Base-by-base conservation (phyloP, 2,329 filamentous ascomycete species). In the Hypoxylon sp. region DNA sequence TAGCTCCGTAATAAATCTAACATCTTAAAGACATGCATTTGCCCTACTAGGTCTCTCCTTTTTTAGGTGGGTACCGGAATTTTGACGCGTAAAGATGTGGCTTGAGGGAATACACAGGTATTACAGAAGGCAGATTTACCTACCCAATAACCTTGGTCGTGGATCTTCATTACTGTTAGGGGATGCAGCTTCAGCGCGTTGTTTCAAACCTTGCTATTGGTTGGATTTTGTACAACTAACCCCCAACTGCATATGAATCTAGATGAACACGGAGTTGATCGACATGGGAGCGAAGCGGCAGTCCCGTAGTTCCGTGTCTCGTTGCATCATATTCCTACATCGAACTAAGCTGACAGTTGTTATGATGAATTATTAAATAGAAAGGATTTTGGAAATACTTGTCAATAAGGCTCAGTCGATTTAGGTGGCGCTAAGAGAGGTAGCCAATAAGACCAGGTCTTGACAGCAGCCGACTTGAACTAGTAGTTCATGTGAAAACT, bases 181-280 rank as follows among this genome's bases (percentile, higher is more conserved):
- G 46, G 52, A 43, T n/a, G 23, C 17, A 23, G 17, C 14, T 50
- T 51, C 57, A 52, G 23, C 23, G 46, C 46, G 25, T 43, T 38
- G 7, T 43, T 32, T 32, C 23, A n/a, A 36, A 25, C 11, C 13
- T n/a, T 60, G 19, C 19, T 19, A 60, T 60, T 60, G 49, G 58
- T 13, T 23, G 36, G n/a, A 25, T 21, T 17, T 10, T 28, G 17
- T 10, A 51, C 25, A 56, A n/a, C n/a, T 30, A 46, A 56, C 52
- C 17, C 7, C 52, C 21, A 56, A 56, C 52, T 30, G 43, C 41
- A 48, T 21, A 41, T 38, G 5, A 28, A 19, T 10, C 28, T 7
- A 25, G 51, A 43, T 41, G 3, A 41, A 28, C 36, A 41, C 6
- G 51, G 34, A 55, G 21, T 23, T 43, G 34, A 43, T 55, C 36